phyloP scores from a whole-genome alignment of 2,329 filamentous ascomycete genomes.

The Aspergillus luchuensis region DNA sequence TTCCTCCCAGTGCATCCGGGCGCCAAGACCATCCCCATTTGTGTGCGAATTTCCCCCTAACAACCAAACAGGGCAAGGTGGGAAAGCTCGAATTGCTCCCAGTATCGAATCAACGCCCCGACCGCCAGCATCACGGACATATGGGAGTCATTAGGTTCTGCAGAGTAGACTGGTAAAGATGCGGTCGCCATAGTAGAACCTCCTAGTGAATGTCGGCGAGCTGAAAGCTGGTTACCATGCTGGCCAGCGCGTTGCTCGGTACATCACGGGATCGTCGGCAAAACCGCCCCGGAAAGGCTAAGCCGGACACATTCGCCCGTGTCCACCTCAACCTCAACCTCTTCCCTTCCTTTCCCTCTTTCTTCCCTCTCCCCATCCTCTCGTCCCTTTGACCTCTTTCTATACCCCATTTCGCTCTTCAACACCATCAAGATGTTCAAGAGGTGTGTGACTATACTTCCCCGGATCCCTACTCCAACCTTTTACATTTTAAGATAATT shows the following conservation, averaged over 20 bases:
- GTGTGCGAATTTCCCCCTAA: constrained; percentile 27
- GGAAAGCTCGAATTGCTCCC: not conserved
- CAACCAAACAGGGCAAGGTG: constrained; percentile 18
- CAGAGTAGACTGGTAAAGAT: not conserved
- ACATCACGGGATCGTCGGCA: constrained; percentile 48
- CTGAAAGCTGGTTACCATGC: not conserved
- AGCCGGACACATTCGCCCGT: constrained; percentile 37
- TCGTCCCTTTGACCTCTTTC: constrained; percentile 34
- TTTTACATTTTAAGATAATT: constrained; percentile 12
- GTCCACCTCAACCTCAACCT: constrained; percentile 32
- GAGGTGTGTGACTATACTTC: constrained; percentile 51
- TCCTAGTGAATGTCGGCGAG: not conserved
- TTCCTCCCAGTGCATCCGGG: constrained; percentile 24
- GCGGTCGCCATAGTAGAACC: not conserved
- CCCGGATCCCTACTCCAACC: constrained; percentile 17
- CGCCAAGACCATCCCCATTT: constrained; percentile 29
- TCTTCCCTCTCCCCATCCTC: constrained; percentile 37
- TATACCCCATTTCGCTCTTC: constrained; percentile 44
- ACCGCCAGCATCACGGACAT: not conserved
- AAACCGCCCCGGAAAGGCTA: constrained; percentile 47
- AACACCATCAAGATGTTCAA: constrained; percentile 62
- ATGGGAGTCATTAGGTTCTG: constrained; percentile 2
- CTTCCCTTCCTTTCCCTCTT: constrained; percentile 33
- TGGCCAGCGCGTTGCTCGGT: constrained; percentile 31
- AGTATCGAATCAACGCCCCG: not conserved